Conservation (phyloP, 306 rosid species). For the Begonia loranthoides region DNA sequence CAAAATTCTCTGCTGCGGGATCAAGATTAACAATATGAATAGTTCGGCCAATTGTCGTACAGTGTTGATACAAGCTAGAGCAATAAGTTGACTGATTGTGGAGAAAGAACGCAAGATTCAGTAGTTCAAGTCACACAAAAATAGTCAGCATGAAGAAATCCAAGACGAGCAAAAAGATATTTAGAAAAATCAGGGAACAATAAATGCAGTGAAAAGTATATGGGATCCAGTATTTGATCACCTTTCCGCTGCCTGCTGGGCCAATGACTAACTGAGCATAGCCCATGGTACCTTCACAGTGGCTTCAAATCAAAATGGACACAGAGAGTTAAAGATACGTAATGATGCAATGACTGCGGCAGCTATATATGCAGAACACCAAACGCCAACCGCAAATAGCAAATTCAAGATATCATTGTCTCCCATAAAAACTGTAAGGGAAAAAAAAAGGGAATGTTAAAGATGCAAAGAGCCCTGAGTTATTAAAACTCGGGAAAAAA, state of each 20-base stretch:
- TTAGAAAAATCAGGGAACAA: too few relatives aligned
- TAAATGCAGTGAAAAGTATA: background rate
- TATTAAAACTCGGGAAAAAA: too few relatives aligned
- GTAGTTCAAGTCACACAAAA: too few relatives aligned
- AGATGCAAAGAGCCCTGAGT: too few relatives aligned
- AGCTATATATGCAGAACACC: conserved; percentile 48
- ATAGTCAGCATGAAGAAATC: too few relatives aligned
- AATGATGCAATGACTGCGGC: conserved; percentile 49
- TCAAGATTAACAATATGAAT: conserved; percentile 65
- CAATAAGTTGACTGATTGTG: conserved; percentile 65
- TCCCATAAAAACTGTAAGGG: conserved; percentile 28
- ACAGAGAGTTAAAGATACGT: conserved; percentile 25
- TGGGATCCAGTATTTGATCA: conserved; percentile 5
- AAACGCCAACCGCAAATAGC: conserved; percentile 36
- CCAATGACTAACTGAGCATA: conserved; percentile 52
- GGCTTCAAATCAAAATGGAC: conserved; percentile 17
- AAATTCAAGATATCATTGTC: conserved; percentile 25
- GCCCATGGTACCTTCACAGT: conserved; percentile 25
- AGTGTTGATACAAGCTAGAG: conserved; percentile 59
- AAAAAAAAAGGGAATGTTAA: background rate
- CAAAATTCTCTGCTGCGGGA: conserved; percentile 92
- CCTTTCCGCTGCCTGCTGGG: conserved; percentile 78
- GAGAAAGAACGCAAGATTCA: background rate
- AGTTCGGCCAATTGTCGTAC: conserved; percentile 30
- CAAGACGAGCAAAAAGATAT: too few relatives aligned